Base-by-base conservation (phyloP, 108 stramenopile species). In the Skeletonema tropicum region DNA sequence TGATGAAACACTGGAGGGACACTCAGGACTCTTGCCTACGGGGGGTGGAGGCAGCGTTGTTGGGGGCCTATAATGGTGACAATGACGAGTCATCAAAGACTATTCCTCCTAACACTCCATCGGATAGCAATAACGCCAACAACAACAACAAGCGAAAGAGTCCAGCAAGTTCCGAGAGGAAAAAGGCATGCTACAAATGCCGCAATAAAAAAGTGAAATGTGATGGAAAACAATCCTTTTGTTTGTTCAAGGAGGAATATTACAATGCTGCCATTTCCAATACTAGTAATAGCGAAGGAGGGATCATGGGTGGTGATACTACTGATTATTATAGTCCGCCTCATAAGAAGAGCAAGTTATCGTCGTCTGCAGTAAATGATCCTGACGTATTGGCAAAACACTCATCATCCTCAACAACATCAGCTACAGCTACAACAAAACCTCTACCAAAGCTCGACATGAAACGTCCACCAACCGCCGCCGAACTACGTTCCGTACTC, bases 401-500 rank as follows among this genome's bases (percentile, higher is more conserved):
- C 3, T 52, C 49, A 25, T 55, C 48, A 21, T 17, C 48, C 17
- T 49, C 48, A 21, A 7, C 38, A 39, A 0, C 38, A 11, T 12
- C 38, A 39, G n/a, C n/a, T n/a, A 2, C 38, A 39, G 9, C 21
- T 10, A 9, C 52, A 23, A 23, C 23, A 23, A 17, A 23, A 55
- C 6, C 21, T 9, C 23, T 55, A 0, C 52, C 52, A 23, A 21
- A 23, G 23, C 23, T 55, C 9, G 52, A 55, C 52, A 55, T 2
- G 1, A 10, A 23, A 25, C 52, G 52, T 23, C 52, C 52, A 55
- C 52, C 52, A 23, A 55, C 52, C 0, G 9, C 23, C 2, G 52
- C 52, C 3, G 52, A 55, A 23, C 91, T 85, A 42, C 92, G 83
- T 52, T 82, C 81, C 14, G 83, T 79, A 66, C 60, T 83, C 2